These are phyloP conservation scores for Dothiorella sarmentorum DNA, from an alignment of 2,329 filamentous ascomycete genomes.

Conservation along the genomic window DNA sequence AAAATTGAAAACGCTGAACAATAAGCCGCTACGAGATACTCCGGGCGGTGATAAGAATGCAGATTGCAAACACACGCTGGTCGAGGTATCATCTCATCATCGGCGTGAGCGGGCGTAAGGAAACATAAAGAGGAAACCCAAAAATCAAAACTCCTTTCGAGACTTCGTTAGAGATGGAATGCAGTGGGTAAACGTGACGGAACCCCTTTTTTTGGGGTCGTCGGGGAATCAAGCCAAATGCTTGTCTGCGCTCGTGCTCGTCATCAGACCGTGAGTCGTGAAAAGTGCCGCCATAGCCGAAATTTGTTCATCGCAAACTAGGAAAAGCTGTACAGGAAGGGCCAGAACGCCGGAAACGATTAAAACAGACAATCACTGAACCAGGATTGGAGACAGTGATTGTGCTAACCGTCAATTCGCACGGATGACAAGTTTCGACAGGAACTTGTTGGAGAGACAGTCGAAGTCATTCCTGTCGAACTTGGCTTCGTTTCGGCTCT, in stretches of 20 bases:
- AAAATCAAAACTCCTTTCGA: conserved; percentile 9
- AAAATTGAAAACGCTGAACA: neutral
- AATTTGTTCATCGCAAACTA: conserved; percentile 17
- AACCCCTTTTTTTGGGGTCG: conserved; percentile 1
- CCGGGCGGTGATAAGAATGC: conserved; percentile 12
- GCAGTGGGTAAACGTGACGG: conserved; percentile 16
- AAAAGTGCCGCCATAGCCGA: conserved; percentile 17
- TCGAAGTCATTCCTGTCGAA: conserved; percentile 94
- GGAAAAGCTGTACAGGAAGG: conserved; percentile 17
- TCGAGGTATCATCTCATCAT: conserved; percentile 18
- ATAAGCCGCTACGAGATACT: conserved; percentile 5
- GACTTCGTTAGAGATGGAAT: conserved; percentile 17
- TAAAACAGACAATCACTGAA: conserved; percentile 1
- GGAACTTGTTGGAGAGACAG: conserved; percentile 93
- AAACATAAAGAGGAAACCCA: neutral
- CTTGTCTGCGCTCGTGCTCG: conserved; percentile 17
- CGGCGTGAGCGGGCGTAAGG: conserved; percentile 16
- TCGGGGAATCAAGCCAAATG: conserved; percentile 16
- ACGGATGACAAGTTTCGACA: conserved; percentile 93
- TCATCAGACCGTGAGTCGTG: conserved; percentile 18
- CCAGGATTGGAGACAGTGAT: conserved; percentile 1
- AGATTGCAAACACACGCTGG: conserved; percentile 14
- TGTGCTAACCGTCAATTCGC: conserved; percentile 60
- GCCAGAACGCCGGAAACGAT: conserved; percentile 6
- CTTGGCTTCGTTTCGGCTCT: conserved; percentile 71